phyloP scores from a whole-genome alignment of 306 rosid species.

The Parietaria judaica region DNA sequence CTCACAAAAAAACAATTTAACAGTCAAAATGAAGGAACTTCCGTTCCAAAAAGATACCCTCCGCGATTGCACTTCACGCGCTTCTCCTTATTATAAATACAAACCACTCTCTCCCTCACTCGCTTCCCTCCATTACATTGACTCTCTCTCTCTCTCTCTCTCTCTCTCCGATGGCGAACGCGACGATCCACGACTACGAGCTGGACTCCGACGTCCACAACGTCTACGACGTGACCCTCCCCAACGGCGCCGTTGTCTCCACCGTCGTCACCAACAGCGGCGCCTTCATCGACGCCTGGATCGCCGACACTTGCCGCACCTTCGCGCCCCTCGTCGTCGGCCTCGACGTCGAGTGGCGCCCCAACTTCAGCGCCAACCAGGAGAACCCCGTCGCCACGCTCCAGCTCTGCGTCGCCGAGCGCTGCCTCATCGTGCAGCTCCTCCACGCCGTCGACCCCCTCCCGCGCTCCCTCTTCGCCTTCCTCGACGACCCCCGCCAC shows the following conservation, averaged over 20 bases:
- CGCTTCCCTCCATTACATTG: no score
- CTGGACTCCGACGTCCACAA: constrained; percentile 5
- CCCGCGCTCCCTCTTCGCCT: constrained; percentile 13
- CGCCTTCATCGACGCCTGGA: constrained; percentile 27
- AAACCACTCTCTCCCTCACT: background rate
- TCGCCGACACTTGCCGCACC: background rate
- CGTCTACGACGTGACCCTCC: background rate
- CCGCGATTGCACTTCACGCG: no score
- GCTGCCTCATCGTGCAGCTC: constrained; percentile 36
- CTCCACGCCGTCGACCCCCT: constrained; percentile 1
- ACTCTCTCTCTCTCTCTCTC: background rate
- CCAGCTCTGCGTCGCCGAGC: constrained; percentile 32
- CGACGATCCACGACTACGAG: constrained; percentile 6
- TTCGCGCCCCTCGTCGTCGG: constrained; percentile 27
- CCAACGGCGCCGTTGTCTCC: background rate
- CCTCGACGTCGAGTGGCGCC: constrained; percentile 45
- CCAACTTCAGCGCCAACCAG: background rate
- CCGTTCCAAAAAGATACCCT: no score
- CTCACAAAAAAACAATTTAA: no score
- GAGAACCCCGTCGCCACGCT: constrained; percentile 24
- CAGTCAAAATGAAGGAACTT: no score
- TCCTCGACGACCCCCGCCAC: constrained; percentile 4
- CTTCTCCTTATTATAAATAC: no score
- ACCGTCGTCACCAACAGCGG: constrained; percentile 22
- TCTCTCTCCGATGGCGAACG: background rate